Percentiles rank a stretch among this genome's conserved stretches.
Evolutionary conservation across 306 rosid genomes (phyloP).

Genomic region (Alnus rubra): DNA sequence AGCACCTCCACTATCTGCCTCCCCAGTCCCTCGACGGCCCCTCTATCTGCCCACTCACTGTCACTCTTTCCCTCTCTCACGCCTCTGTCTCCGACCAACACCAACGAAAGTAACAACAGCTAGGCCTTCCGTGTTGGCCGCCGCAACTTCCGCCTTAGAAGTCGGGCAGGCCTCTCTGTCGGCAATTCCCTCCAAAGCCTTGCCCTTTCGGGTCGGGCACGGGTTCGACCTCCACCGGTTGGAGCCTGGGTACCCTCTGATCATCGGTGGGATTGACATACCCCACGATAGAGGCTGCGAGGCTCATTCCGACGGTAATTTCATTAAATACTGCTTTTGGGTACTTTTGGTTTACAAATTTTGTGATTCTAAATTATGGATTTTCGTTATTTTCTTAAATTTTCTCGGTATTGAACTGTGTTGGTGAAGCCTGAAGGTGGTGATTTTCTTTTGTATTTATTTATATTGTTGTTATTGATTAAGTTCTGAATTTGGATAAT

Average conservation of each 20-base stretch:
- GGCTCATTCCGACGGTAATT: constrained; percentile 97
- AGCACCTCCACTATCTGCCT: constrained; percentile 38
- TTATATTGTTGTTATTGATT: not conserved
- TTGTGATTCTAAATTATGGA: not conserved
- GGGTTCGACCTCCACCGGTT: constrained; percentile 94
- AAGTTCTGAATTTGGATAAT: too few species aligned
- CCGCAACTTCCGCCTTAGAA: constrained; percentile 46
- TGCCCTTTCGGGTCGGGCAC: constrained; percentile 91
- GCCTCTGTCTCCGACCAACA: constrained; percentile 29
- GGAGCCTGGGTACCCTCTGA: constrained; percentile 90
- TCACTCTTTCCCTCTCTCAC: constrained; percentile 37
- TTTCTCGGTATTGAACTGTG: not conserved
- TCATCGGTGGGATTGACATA: constrained; percentile 85
- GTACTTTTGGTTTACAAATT: not conserved
- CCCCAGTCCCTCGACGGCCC: constrained; percentile 31
- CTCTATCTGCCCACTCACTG: constrained; percentile 9
- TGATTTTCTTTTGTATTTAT: not conserved
- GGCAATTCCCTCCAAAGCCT: constrained; percentile 46
- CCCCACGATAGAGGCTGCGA: constrained; percentile 98
- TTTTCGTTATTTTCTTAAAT: not conserved
- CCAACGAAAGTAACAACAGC: not conserved
- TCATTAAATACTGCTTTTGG: not conserved
- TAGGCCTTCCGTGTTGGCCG: constrained; percentile 27
- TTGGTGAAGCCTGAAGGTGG: not conserved
- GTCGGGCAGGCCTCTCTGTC: constrained; percentile 34